Conservation (phyloP, 2,329 filamentous ascomycete genomes). For the Pleomassaria siparia region DNA sequence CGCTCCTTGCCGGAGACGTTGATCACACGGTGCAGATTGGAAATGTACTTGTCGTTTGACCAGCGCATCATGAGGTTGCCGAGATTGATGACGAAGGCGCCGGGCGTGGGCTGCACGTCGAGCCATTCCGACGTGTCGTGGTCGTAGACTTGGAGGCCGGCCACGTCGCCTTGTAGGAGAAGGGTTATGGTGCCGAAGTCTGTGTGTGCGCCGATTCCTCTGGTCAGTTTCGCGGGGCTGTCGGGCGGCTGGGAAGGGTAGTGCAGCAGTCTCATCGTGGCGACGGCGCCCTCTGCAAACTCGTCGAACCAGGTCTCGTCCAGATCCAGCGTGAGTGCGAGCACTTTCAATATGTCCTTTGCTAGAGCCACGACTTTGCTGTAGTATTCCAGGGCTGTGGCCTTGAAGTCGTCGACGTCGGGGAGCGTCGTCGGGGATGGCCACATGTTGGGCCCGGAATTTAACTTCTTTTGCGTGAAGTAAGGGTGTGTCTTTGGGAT, state of each 20-base stretch:
- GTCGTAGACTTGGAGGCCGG: slow-evolving; percentile 79
- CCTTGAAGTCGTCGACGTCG: slow-evolving; percentile 37
- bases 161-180: slow-evolving; percentile 46
- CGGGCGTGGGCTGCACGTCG: slow-evolving; percentile 72
- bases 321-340: slow-evolving; percentile 46
- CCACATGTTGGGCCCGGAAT: slow-evolving; percentile 47
- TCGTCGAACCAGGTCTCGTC: slow-evolving; percentile 42
- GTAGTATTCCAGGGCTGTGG: slow-evolving; percentile 46
- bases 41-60: slow-evolving; percentile 48
- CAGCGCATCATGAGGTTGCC: slow-evolving; percentile 55
- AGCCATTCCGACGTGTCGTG: slow-evolving; percentile 69
- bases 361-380: slow-evolving; percentile 42
- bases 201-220: slow-evolving; percentile 48
- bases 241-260: slow-evolving; percentile 46
- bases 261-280: slow-evolving; percentile 48
- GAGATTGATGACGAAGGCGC: slow-evolving; percentile 83
- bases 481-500: slow-evolving; percentile 43
- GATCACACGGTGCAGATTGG: slow-evolving; percentile 47
- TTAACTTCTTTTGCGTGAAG: slow-evolving; percentile 42
- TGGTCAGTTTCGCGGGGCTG: slow-evolving; percentile 37
- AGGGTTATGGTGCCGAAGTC: slow-evolving; percentile 48
- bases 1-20: slow-evolving; percentile 44
- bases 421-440: slow-evolving; percentile 23
- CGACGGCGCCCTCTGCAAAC: slow-evolving; percentile 41
- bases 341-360: slow-evolving; percentile 44